Percentiles rank a stretch among this genome's conserved stretches.
Conservation (phyloP, 1,139 yeast species). For the Kurtzmaniella natalensis region DNA sequence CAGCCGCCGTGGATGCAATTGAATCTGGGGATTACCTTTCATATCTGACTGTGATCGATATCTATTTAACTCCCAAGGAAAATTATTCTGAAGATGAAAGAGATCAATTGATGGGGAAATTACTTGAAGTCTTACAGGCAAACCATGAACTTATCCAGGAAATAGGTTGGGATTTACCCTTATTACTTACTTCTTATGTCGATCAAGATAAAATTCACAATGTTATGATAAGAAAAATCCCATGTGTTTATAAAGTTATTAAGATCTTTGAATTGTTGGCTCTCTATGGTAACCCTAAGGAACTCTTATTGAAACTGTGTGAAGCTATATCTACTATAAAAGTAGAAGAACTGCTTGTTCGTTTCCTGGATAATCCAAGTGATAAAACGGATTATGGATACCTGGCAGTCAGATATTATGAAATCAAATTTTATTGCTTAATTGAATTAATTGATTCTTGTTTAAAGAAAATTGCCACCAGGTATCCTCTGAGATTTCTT, state of each 20-base stretch:
- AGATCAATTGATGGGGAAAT: slow-evolving; percentile 36
- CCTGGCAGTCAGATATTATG: slow-evolving; percentile 20
- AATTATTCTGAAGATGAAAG: slow-evolving; percentile 48
- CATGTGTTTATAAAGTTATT: slow-evolving; percentile 35
- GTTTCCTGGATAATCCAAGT: slow-evolving; percentile 6
- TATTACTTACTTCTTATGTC: slow-evolving; percentile 46
- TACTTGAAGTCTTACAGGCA: slow-evolving; percentile 26
- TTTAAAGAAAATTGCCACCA: slow-evolving; percentile 39
- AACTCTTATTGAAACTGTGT: slow-evolving; percentile 63
- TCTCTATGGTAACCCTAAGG: slow-evolving; percentile 71
- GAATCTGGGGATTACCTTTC: slow-evolving; percentile 58
- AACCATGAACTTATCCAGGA: slow-evolving; percentile 53
- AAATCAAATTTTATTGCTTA: slow-evolving; percentile 58
- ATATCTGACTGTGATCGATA: slow-evolving; percentile 69
- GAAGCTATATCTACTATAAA: slow-evolving; percentile 46
- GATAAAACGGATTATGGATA: slow-evolving; percentile 8
- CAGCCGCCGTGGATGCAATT: slow-evolving; percentile 35
- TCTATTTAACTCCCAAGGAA: slow-evolving; percentile 47
- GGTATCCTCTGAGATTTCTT: slow-evolving; percentile 72
- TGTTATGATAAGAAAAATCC: slow-evolving; percentile 24
- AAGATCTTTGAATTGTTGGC: slow-evolving; percentile 59
- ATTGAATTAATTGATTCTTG: slow-evolving; percentile 57
- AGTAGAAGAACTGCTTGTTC: slow-evolving; percentile 8
- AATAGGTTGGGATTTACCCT: slow-evolving; percentile 88
- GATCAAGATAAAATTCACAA: slow-evolving; percentile 14